Evolutionary conservation across 495 filamentous ascomycete species (phyloP).

Genomic region (Penicillium desertorum): DNA sequence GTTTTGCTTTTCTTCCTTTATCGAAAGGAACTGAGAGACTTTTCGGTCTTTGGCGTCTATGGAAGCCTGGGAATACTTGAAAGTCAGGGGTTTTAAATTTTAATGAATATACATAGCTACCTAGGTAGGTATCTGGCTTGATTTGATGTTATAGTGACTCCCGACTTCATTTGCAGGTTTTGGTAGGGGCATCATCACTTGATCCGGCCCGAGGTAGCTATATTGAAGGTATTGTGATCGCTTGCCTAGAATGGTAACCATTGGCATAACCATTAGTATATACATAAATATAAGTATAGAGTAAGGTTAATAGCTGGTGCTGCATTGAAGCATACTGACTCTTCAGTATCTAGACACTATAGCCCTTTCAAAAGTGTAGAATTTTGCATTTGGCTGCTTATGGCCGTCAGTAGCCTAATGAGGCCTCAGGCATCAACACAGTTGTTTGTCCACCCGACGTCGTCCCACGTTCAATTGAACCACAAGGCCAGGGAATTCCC

Average conservation of each 20-base stretch:
- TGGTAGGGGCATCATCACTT: not conserved
- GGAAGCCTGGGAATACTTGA: not conserved
- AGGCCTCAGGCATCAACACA: conserved; percentile 16
- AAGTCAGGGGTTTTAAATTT: conserved; percentile 2
- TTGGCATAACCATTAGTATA: not conserved
- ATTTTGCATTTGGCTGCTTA: not conserved
- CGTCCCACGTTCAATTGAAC: conserved; percentile 2
- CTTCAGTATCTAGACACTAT: not conserved
- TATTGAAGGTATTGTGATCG: not conserved
- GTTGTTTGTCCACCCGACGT: conserved; percentile 1
- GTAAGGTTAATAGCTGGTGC: not conserved
- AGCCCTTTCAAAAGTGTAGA: not conserved
- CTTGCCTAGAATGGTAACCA: not conserved
- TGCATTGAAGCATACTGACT: not conserved
- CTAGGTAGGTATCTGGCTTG: not conserved
- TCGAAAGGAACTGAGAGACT: conserved; percentile 5
- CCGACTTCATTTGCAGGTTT: not conserved
- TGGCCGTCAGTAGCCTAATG: not conserved
- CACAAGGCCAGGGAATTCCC: not conserved
- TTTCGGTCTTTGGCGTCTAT: conserved; percentile 7
- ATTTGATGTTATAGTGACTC: not conserved
- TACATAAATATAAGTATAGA: not conserved
- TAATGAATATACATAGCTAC: conserved; percentile 13
- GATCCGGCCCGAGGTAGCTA: not conserved
- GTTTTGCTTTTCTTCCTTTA: not conserved